These are phyloP conservation scores for Carpinus fangiana DNA, from an alignment of 306 rosid genomes.

Conservation along the genomic window DNA sequence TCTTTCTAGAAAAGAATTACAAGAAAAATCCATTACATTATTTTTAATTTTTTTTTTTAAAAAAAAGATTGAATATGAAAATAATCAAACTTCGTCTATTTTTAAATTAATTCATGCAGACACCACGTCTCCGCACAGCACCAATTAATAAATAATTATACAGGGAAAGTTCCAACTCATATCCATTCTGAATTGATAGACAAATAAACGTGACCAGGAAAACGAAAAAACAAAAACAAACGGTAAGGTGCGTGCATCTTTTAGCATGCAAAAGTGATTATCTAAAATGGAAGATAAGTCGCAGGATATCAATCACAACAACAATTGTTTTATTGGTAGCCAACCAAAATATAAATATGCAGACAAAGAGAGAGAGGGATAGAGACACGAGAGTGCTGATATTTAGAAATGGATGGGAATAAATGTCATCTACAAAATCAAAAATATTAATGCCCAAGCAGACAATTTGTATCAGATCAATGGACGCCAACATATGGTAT, in stretches of 20 bases:
- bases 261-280: neutral
- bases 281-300: neutral
- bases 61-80: too few species aligned
- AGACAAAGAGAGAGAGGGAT: neutral
- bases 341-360: neutral
- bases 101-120: too few species aligned
- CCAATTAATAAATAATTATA: neutral
- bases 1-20: too few species aligned
- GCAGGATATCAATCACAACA: neutral
- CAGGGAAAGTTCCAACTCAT: neutral
- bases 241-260: neutral
- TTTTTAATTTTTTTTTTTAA: too few species aligned
- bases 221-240: too few species aligned
- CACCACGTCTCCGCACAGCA: too few species aligned
- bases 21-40: too few species aligned
- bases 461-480: constrained; percentile 20
- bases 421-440: neutral
- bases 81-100: neutral
- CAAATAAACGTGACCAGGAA: neutral
- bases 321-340: neutral
- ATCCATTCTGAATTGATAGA: neutral
- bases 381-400: neutral
- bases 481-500: constrained; percentile 36
- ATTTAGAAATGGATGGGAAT: neutral
- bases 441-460: neutral